Conservation (phyloP, 257 asterid genomes). For the Rhazya stricta region DNA sequence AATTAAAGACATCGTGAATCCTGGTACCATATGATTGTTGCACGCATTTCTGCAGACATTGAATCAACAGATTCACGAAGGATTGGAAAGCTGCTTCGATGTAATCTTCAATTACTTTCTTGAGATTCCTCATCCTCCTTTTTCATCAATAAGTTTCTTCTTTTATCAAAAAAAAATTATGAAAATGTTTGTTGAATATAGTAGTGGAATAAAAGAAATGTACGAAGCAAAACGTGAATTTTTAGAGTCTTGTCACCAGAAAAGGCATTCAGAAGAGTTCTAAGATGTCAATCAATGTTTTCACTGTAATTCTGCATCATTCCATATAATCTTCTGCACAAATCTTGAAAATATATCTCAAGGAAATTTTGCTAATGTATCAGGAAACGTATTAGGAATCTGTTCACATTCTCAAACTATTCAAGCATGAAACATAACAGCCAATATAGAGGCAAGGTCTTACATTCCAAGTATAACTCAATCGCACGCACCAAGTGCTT, state of each 20-base stretch:
- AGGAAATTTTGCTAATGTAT: neutral
- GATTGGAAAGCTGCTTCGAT: neutral
- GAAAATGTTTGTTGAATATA: too few species aligned
- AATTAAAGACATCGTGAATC: neutral
- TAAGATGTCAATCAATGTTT: neutral
- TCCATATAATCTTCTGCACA: neutral
- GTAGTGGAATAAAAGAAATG: too few species aligned
- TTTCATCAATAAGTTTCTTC: neutral
- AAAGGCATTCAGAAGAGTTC: too few species aligned
- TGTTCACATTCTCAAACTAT: neutral
- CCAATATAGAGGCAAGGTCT: slow-evolving; percentile 24
- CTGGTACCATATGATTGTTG: neutral
- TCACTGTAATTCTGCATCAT: neutral
- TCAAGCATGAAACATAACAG: neutral
- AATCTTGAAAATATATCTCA: neutral
- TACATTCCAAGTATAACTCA: slow-evolving; percentile 89
- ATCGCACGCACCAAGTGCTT: slow-evolving; percentile 86
- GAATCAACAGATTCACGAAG: neutral
- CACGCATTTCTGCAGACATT: neutral
- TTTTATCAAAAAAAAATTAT: too few species aligned
- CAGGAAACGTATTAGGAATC: neutral
- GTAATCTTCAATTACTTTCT: neutral
- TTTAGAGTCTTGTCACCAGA: too few species aligned
- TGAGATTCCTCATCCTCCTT: neutral
- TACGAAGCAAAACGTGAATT: too few species aligned